Base-by-base conservation (phyloP, 768 basidiomycete genomes). In the Galerina marginata region DNA sequence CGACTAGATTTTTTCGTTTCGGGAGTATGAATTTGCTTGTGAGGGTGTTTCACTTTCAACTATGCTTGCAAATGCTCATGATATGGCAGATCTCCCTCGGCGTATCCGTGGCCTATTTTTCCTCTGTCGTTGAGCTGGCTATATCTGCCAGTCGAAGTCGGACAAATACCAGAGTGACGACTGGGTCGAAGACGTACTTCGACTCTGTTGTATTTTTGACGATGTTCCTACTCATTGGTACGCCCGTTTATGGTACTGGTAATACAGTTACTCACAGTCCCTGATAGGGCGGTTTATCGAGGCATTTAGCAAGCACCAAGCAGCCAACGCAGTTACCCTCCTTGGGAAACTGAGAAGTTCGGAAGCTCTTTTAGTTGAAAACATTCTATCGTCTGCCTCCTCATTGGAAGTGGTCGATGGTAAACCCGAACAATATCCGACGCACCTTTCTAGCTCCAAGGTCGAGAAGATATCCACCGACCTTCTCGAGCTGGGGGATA, bases 21-120 rank as follows among this genome's bases (percentile, higher is more conserved):
- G 93, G 93, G 0, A 91, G 89, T 65, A 95, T 95, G 93, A 93
- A 93, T 70, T 81, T 93, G n/a, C 77, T 95, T n/a, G 92, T 78
- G 15, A 29, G 68, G 55, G 11, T 16, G 14, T 56, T 43, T 40
- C 20, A 37, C 43, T 38, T 46, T 5, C 29, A 33, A 33, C 7
- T 33, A 43, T 20, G 9, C 26, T 37, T 14, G 9, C 38, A 26
- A 48, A 38, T 23, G 33, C 29, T 29, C 5, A 56, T 38, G 6
- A 56, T 20, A 47, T 33, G n/a, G 15, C 39, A 72, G 71, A 63
- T 91, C 50, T 88, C 89, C 3, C 76, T 82, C 3, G 90, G 88
- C 6, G 91, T 93, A 4, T 86, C 88, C 0, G 86, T 91, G 1
- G 88, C 90, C 0, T 95, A 94, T 67, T 85, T 91, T 46, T 82